Evolutionary conservation across 2,329 filamentous ascomycete species (phyloP).

Genomic region (Chrysosporium queenslandicum): DNA sequence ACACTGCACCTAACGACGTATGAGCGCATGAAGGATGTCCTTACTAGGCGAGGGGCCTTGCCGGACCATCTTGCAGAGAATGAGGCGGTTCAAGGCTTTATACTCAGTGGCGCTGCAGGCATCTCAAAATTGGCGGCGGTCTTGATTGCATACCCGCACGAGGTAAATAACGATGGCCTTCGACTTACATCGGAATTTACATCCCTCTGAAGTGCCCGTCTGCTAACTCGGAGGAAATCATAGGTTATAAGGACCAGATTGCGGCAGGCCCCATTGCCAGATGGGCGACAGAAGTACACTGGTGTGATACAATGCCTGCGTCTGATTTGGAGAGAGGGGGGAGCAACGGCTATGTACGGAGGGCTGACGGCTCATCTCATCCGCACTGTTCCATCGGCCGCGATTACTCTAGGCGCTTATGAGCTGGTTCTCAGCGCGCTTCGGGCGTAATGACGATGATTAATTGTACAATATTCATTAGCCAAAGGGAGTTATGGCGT

Average conservation of each 20-base stretch:
- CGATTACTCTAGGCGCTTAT: conserved; percentile 72
- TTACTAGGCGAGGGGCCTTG: not conserved
- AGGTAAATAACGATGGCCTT: conserved; percentile 43
- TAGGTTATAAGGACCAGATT: conserved; percentile 65
- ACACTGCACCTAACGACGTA: conserved; percentile 91
- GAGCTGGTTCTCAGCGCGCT: not conserved
- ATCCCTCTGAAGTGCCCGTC: not conserved
- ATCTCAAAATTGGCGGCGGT: conserved; percentile 73
- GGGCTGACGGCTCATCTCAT: conserved; percentile 88
- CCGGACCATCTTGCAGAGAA: conserved; percentile 34
- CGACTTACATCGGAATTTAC: not conserved
- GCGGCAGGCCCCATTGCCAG: conserved; percentile 74
- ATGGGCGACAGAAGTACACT: conserved; percentile 68
- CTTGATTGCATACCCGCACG: conserved; percentile 80
- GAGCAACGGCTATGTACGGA: conserved; percentile 74
- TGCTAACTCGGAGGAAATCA: not conserved
- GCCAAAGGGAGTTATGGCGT: not conserved
- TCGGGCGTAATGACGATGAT: not conserved
- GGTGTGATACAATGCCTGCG: conserved; percentile 81
- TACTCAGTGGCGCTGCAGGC: conserved; percentile 48
- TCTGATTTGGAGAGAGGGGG: conserved; percentile 82
- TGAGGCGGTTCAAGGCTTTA: conserved; percentile 58
- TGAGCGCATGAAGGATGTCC: conserved; percentile 67
- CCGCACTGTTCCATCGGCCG: conserved; percentile 79
- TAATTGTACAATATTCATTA: not conserved